These are phyloP conservation scores for Neurospora sp. DNA, from an alignment of 495 filamentous ascomycete species.

Conservation along the genomic window DNA sequence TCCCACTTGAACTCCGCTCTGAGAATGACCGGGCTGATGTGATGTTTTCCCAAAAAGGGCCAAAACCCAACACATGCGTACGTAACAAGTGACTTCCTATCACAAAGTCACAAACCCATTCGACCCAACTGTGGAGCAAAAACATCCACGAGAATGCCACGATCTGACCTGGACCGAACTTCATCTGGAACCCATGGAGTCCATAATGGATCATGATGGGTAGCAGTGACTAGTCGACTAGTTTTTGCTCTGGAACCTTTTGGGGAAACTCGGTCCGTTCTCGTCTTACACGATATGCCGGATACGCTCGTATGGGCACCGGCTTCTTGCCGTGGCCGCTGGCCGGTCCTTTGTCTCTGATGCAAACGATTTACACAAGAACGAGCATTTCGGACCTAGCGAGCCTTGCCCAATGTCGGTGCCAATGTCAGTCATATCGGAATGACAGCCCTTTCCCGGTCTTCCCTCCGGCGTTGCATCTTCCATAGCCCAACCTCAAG, in stretches of 20 bases:
- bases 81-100: background rate
- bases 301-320: background rate
- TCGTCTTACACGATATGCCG: background rate
- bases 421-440: background rate
- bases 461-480: background rate
- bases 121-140: background rate
- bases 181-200: background rate
- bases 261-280: background rate
- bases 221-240: background rate
- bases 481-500: background rate
- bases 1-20: background rate
- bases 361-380: background rate
- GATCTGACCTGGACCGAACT: background rate
- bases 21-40: background rate
- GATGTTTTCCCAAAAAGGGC: background rate
- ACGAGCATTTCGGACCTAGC: background rate
- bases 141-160: background rate
- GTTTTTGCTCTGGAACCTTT: background rate
- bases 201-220: background rate
- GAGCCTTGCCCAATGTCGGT: background rate
- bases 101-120: background rate
- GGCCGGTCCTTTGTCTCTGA: background rate
- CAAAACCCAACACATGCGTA: background rate
- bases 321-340: background rate
- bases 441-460: background rate